These are phyloP conservation scores for Chalciporus chontae DNA, from an alignment of 768 basidiomycete genomes.

Conservation along the genomic window DNA sequence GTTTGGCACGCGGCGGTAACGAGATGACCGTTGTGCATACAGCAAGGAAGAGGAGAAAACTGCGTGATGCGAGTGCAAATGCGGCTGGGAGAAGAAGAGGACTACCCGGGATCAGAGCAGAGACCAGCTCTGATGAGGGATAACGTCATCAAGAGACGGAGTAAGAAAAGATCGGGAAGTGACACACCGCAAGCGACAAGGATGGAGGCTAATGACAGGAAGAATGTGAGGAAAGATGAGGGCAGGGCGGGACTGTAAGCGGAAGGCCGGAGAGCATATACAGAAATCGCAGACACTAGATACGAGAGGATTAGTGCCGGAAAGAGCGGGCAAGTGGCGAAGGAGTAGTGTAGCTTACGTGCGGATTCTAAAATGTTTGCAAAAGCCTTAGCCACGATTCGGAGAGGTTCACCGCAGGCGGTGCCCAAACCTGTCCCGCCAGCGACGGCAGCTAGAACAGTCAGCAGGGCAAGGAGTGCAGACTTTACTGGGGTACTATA, in stretches of 20 bases:
- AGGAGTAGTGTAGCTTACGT: constrained; percentile 7
- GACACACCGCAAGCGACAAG: constrained; percentile 28
- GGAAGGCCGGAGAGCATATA: constrained; percentile 20
- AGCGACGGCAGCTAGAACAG: constrained; percentile 22
- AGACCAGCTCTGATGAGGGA: constrained; percentile 19
- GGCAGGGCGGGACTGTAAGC: constrained; percentile 2
- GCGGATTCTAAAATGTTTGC: constrained; percentile 19
- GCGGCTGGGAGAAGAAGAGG: constrained; percentile 24
- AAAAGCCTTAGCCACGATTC: constrained; percentile 14
- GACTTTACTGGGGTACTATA: constrained; percentile 6
- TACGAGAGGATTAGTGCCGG: not conserved
- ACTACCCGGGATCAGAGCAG: constrained; percentile 22
- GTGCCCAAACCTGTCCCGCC: constrained; percentile 19
- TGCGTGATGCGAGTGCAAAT: constrained; percentile 23
- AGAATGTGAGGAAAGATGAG: constrained; percentile 11
- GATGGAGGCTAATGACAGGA: constrained; percentile 17
- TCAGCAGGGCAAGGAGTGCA: constrained; percentile 17
- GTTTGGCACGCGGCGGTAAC: not conserved
- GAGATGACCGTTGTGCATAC: constrained; percentile 6
- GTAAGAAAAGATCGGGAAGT: not conserved
- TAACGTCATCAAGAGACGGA: not conserved
- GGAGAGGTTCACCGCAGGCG: constrained; percentile 14
- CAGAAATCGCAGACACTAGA: constrained; percentile 25
- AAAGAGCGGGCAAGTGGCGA: not conserved
- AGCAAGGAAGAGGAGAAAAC: constrained; percentile 17